These are phyloP conservation scores for Ascochyta viciae-villosae DNA, from an alignment of 2,329 filamentous ascomycete genomes.

Conservation along the genomic window DNA sequence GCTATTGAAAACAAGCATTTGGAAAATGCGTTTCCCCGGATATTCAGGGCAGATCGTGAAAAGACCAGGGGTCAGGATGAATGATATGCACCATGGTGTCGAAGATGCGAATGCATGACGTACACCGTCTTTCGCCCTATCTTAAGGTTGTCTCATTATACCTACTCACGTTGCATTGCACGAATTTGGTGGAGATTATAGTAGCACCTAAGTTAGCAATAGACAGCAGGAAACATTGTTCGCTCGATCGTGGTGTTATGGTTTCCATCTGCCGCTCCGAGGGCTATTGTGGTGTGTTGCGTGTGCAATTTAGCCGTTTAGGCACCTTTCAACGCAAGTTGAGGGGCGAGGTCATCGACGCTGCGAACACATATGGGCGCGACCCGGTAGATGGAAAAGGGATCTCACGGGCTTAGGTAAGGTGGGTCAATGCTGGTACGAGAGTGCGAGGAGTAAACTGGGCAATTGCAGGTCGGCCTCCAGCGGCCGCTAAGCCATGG, in stretches of 20 bases:
- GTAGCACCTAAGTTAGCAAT: not conserved
- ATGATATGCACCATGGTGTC: conserved; percentile 15
- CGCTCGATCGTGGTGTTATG: not conserved
- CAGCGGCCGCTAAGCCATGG: conserved; percentile 2
- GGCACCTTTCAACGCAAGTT: conserved; percentile 19
- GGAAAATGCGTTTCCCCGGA: conserved; percentile 30
- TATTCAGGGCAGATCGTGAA: conserved; percentile 33
- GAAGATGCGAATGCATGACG: not conserved
- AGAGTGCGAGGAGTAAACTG: not conserved
- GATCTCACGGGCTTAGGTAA: not conserved
- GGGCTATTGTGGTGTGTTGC: not conserved
- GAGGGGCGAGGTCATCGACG: not conserved
- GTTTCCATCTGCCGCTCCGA: conserved; percentile 1
- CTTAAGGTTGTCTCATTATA: not conserved
- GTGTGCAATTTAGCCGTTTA: conserved; percentile 43
- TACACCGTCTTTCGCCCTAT: not conserved
- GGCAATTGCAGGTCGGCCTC: not conserved
- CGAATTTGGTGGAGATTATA: not conserved
- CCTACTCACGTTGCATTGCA: not conserved
- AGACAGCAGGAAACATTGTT: not conserved
- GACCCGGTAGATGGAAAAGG: not conserved
- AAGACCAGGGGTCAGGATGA: conserved; percentile 36
- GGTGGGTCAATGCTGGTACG: not conserved
- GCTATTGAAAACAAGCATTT: conserved; percentile 38
- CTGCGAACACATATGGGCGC: not conserved